Conservation (phyloP, 148 eudicot species). For the Camellia japonica region DNA sequence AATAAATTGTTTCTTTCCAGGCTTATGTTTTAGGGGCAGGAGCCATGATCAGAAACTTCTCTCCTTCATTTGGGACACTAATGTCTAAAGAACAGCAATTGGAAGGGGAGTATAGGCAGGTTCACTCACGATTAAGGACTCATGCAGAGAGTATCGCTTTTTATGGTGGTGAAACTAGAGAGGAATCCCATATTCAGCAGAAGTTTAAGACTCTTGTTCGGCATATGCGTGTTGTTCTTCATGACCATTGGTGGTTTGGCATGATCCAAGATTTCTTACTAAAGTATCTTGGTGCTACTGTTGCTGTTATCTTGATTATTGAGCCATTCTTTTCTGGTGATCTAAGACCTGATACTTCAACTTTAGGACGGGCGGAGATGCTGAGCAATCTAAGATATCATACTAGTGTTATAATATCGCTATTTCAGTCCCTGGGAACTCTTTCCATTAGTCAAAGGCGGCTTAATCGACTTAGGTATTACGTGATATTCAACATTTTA, state of each 20-base stretch:
- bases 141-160: constrained; percentile 97
- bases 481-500: constrained; percentile 13
- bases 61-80: constrained; percentile 90
- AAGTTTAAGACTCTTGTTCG: constrained; percentile 76
- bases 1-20: constrained; percentile 35
- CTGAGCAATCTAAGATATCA: constrained; percentile 96
- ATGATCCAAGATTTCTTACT: constrained; percentile 96
- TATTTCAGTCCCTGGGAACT: constrained; percentile 91
- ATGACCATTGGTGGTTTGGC: constrained; percentile 99
- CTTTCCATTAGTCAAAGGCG: constrained; percentile 93
- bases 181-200: constrained; percentile 84
- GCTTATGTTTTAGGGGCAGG: constrained; percentile 96
- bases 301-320: constrained; percentile 93
- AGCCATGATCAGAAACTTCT: constrained; percentile 78
- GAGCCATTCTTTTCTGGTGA: constrained; percentile 97
- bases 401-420: constrained; percentile 91
- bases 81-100: constrained; percentile 94
- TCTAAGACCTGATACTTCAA: constrained; percentile 85
- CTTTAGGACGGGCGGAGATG: constrained; percentile 99
- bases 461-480: constrained; percentile 92
- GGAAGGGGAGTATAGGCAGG: constrained; percentile 97
- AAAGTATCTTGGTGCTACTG: constrained; percentile 98
- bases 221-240: constrained; percentile 81
- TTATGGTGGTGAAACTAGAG: constrained; percentile 92
- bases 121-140: constrained; percentile 89